A percentile compares a stretch with the other conserved stretches of the same genome.
phyloP scores from a whole-genome alignment of 176 grass and related monocot species.

The Cocos nucifera region DNA sequence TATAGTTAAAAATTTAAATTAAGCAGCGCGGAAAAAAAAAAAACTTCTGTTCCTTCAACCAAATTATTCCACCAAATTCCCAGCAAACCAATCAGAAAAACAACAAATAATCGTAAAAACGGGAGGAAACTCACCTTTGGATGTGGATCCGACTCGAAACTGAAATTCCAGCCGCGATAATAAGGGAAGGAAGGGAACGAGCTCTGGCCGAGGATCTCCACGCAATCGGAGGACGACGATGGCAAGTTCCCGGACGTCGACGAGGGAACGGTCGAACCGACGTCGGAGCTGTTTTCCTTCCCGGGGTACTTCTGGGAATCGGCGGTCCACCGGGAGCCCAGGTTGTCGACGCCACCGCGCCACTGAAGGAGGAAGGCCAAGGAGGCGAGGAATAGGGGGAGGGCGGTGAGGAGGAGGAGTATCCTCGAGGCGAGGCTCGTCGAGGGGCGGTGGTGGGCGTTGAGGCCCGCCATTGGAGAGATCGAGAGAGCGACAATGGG shows the following conservation, averaged over 20 bases:
- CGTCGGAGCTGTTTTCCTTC: constrained; percentile 34
- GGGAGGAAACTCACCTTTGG: constrained; percentile 47
- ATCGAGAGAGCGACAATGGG: neutral
- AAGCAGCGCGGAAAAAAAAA: too few species aligned
- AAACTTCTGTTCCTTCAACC: too few species aligned
- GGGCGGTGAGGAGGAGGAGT: constrained; percentile 54
- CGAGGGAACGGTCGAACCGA: constrained; percentile 14
- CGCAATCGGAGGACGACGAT: constrained; percentile 21
- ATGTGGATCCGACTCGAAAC: constrained; percentile 34
- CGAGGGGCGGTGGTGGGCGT: neutral
- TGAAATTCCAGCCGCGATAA: constrained; percentile 64
- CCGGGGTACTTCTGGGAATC: constrained; percentile 36
- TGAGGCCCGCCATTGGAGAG: constrained; percentile 12
- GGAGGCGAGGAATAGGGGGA: constrained; percentile 57
- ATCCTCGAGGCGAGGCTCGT: constrained; percentile 22
- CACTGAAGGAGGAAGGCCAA: constrained; percentile 80
- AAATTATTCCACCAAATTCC: too few species aligned
- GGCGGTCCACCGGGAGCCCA: constrained; percentile 48
- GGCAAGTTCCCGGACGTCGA: constrained; percentile 10
- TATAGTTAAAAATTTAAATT: too few species aligned
- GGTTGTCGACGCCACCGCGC: constrained; percentile 73
- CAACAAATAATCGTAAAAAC: neutral
- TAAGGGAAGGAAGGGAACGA: constrained; percentile 61
- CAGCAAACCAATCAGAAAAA: too few species aligned
- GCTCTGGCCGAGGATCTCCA: constrained; percentile 25